Evolutionary conservation across 2,329 filamentous ascomycete genomes (phyloP).

Genomic region (Rutstroemia sp.): DNA sequence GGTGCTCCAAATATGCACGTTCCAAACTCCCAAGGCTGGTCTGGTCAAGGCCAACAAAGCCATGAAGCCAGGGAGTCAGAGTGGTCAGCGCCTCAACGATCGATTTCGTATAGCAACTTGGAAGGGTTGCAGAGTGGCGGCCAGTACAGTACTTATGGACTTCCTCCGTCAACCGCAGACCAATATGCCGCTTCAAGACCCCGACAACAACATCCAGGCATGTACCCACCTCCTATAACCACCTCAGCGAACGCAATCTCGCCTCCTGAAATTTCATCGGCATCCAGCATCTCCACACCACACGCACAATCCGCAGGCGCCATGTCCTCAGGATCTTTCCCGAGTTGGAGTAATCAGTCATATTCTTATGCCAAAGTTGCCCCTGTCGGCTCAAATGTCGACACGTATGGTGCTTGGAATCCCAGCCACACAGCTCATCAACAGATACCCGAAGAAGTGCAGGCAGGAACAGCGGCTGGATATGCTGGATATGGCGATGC

Average conservation of each 20-base stretch:
- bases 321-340: constrained; percentile 16
- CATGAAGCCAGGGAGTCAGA: constrained; percentile 26
- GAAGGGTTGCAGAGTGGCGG: constrained; percentile 25
- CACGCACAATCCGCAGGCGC: constrained; percentile 18
- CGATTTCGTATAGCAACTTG: constrained; percentile 29
- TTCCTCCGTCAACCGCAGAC: constrained; percentile 10
- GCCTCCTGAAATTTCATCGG: constrained; percentile 16
- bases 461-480: constrained; percentile 10
- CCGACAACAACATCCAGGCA: constrained; percentile 8
- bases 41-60: constrained; percentile 20
- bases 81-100: constrained; percentile 29
- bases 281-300: constrained; percentile 15
- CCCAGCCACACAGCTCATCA: constrained; percentile 15
- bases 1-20: constrained; percentile 31
- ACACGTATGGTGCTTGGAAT: constrained; percentile 23
- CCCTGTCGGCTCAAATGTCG: constrained; percentile 16
- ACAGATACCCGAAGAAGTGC: constrained; percentile 14
- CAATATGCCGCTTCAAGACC: constrained; percentile 1
- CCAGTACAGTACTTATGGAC: constrained; percentile 21
- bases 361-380: constrained; percentile 20
- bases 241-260: constrained; percentile 18
- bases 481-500: constrained; percentile 22
- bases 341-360: constrained; percentile 22
- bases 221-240: constrained; percentile 25
- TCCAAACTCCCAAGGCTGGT: constrained; percentile 26